Evolutionary conservation across 208 protist genomes (phyloP).

Genomic region (Vickermania ingenoplastis): DNA sequence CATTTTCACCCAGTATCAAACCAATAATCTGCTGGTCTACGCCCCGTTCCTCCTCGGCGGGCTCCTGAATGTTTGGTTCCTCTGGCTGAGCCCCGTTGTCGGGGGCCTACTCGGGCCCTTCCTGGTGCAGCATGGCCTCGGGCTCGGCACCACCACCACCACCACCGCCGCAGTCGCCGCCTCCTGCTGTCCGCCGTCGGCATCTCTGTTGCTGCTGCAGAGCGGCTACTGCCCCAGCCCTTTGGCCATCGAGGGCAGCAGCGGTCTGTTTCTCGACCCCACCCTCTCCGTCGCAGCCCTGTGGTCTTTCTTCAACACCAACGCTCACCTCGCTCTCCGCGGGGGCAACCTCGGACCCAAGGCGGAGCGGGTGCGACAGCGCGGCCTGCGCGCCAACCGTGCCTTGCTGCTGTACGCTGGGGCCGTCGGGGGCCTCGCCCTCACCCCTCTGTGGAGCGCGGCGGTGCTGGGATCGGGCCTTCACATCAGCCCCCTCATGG

Average conservation of each 20-base stretch:
- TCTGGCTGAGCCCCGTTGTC: neutral
- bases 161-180: neutral
- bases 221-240: conserved; percentile 30
- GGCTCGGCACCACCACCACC: neutral
- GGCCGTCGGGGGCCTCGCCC: neutral
- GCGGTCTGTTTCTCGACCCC: neutral
- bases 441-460: neutral
- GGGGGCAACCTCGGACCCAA: neutral
- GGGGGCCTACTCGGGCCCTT: neutral
- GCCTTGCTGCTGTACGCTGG: neutral
- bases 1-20: conserved; percentile 62
- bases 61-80: conserved; percentile 6
- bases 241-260: conserved; percentile 11
- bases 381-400: neutral
- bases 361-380: neutral
- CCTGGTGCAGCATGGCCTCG: neutral
- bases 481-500: neutral
- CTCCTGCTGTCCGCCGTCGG: conserved; percentile 34
- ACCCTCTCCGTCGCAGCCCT: neutral
- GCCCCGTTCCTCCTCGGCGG: conserved; percentile 31
- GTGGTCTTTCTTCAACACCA: conserved; percentile 1
- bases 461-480: neutral
- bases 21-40: conserved; percentile 67
- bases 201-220: conserved; percentile 54
- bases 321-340: neutral